phyloP scores from a whole-genome alignment of 2,329 filamentous ascomycete genomes.

The Pseudopyrenochaeta lycopersici region DNA sequence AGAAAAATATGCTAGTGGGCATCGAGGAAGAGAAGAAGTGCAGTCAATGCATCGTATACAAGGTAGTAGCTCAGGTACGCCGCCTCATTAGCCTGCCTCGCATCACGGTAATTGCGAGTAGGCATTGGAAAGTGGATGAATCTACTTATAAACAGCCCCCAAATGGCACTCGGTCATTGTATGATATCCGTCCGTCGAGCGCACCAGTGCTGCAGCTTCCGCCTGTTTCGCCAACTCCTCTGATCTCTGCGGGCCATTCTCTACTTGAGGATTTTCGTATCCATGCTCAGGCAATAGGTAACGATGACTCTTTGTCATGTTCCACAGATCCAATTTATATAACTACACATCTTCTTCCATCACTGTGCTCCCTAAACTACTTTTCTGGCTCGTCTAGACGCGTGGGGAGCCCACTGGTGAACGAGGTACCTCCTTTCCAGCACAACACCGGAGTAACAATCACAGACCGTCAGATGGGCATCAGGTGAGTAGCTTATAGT shows the following conservation, averaged over 20 bases:
- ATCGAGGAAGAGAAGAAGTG: conserved; percentile 19
- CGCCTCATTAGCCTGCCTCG: conserved; percentile 2
- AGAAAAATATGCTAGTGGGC: conserved; percentile 4
- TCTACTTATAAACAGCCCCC: conserved; percentile 10
- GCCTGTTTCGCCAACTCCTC: not conserved
- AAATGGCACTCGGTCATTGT: conserved; percentile 8
- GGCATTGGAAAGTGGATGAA: conserved; percentile 3
- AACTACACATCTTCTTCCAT: not conserved
- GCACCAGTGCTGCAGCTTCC: conserved; percentile 1
- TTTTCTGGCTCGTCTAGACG: conserved; percentile 6
- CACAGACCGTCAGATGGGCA: too few relatives aligned
- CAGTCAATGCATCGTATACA: conserved; percentile 6
- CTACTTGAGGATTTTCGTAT: not conserved
- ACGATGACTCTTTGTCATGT: conserved; percentile 15
- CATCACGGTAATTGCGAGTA: conserved; percentile 9
- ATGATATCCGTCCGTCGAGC: conserved; percentile 11
- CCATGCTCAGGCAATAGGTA: conserved; percentile 12
- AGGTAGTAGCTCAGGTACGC: conserved; percentile 19
- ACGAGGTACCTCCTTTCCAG: conserved; percentile 8
- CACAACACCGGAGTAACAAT: conserved; percentile 16
- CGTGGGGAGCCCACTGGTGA: conserved; percentile 19
- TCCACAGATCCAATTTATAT: not conserved
- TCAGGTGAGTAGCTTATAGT: too few relatives aligned
- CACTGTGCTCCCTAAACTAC: not conserved
- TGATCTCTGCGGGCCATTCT: not conserved